Evolutionary conservation across 2,329 filamentous ascomycete species (phyloP).

Genomic region (Diaporthe citriasiana): DNA sequence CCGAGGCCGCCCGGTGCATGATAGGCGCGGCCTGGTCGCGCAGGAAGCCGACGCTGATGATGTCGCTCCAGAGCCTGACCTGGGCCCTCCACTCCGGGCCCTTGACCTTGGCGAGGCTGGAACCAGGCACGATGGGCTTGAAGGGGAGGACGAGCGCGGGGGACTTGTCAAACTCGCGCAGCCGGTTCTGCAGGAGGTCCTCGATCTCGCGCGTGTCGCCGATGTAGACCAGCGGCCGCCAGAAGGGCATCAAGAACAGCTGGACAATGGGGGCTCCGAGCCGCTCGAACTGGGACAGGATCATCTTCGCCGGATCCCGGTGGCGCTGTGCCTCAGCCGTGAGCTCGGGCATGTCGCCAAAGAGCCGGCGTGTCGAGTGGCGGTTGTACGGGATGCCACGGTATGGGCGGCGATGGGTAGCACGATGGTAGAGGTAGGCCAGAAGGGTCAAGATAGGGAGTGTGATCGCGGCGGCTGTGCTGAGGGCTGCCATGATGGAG

Average conservation of each 20-base stretch:
- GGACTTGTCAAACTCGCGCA: slow-evolving; percentile 43
- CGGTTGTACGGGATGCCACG: slow-evolving; percentile 40
- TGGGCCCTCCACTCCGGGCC: slow-evolving; percentile 37
- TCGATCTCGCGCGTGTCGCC: slow-evolving; percentile 45
- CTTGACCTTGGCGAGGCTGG: slow-evolving; percentile 39
- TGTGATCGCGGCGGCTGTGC: slow-evolving; percentile 22
- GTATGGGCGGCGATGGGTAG: slow-evolving; percentile 37
- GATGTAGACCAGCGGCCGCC: slow-evolving; percentile 44
- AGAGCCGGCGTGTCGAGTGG: slow-evolving; percentile 40
- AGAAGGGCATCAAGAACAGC: slow-evolving; percentile 38
- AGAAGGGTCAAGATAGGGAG: slow-evolving; percentile 23
- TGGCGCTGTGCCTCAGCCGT: slow-evolving; percentile 26
- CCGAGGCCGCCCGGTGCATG: slow-evolving; percentile 42
- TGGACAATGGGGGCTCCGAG: slow-evolving; percentile 24
- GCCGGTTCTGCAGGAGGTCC: slow-evolving; percentile 45
- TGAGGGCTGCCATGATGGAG: slow-evolving; percentile 22
- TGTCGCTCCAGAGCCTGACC: slow-evolving; percentile 38
- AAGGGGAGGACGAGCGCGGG: slow-evolving; percentile 33
- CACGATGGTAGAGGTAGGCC: slow-evolving; percentile 31
- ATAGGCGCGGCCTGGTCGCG: slow-evolving; percentile 35
- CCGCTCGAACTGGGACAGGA: slow-evolving; percentile 23
- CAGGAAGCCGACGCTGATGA: slow-evolving; percentile 38
- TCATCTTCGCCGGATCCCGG: slow-evolving; percentile 29
- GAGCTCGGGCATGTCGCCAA: slow-evolving; percentile 39
- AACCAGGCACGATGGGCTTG: slow-evolving; percentile 35